Evolutionary conservation across 768 basidiomycete genomes (phyloP), one percentile per base, ranked within the genome.

Genomic region (Paxillus rubicundulus): DNA sequence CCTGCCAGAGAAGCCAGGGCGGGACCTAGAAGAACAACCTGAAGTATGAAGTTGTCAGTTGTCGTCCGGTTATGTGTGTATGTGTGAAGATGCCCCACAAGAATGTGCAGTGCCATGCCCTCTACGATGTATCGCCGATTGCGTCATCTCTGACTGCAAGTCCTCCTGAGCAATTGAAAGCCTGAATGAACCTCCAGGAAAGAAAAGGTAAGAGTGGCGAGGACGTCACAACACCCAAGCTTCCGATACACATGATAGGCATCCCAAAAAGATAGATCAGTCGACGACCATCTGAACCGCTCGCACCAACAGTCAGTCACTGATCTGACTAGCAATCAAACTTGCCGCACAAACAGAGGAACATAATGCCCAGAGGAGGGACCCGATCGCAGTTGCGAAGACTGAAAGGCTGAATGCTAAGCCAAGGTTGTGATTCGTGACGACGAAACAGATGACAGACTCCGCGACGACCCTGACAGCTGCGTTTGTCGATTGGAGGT

Each of bases 61-160:
- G 17, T 36, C 54, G 2, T 13, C 12, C 4, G 17, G 9, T 13
- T 20, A 40, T 17, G n/a, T 18, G n/a, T 10, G 6, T 17, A 17
- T 38, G 17, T n/a, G 6, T 13, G 12, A 38, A 28, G 20, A 48
- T 9, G 57, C 80, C 1, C 68, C 76, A 47, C n/a, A 81, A 77
- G 63, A 79, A 82, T 5, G 81, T 60, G 77, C 80, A 3, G 73
- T 71, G 8, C 54, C 54, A 16, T 81, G 66, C 54, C 84, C 78
- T 85, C 83, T 2, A 83, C 59, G 83, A 85, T 0, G 85, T 80
- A 56, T 85, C 82, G 0, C 79, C 79, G 38, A 84, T 79, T 5
- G 81, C 79, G 2, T 74, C 83, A 4, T 75, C 72, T 14, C 75
- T 85, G 50, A 77, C 75, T 18, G 75, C 79, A 63, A 74, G 60